Percentiles rank a stretch among this genome's conserved stretches.
phyloP scores from a whole-genome alignment of 2,329 filamentous ascomycete genomes.

The Epichloe typhina region DNA sequence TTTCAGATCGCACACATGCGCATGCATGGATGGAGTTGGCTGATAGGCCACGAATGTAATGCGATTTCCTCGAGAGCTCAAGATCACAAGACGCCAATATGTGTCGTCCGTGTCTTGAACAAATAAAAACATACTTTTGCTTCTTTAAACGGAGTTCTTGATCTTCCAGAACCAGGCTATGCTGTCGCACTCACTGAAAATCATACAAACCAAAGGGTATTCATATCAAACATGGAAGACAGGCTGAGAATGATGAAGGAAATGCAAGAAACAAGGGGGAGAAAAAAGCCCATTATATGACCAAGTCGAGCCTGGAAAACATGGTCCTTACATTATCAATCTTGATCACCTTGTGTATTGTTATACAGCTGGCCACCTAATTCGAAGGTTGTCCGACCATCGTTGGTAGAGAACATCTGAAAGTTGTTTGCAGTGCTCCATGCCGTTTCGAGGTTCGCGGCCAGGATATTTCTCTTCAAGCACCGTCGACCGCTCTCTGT shows the following conservation, averaged over 20 bases:
- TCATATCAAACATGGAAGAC: conserved; percentile 2
- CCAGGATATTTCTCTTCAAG: conserved; percentile 42
- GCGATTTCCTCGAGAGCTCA: not conserved
- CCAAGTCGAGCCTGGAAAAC: not conserved
- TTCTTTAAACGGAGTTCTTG: not conserved
- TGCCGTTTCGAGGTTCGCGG: conserved; percentile 47
- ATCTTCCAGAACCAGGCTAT: conserved; percentile 8
- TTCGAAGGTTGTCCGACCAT: conserved; percentile 74
- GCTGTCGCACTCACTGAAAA: conserved; percentile 9
- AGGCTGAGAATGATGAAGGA: not conserved
- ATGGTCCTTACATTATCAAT: not conserved
- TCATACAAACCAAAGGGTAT: conserved; percentile 9
- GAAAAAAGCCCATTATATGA: not conserved
- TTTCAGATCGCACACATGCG: not conserved
- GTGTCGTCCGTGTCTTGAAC: conserved; percentile 2
- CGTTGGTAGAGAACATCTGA: conserved; percentile 82
- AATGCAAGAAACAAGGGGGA: not conserved
- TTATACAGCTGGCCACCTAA: conserved; percentile 45
- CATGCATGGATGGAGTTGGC: not conserved
- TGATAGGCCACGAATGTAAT: not conserved
- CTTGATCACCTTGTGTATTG: not conserved
- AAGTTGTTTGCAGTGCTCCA: conserved; percentile 85
- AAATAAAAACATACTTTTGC: conserved; percentile 4
- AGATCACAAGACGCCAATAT: not conserved
- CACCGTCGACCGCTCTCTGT: conserved; percentile 33